Evolutionary conservation across 148 eudicot species (phyloP).

Genomic region (Nyssa sinensis): DNA sequence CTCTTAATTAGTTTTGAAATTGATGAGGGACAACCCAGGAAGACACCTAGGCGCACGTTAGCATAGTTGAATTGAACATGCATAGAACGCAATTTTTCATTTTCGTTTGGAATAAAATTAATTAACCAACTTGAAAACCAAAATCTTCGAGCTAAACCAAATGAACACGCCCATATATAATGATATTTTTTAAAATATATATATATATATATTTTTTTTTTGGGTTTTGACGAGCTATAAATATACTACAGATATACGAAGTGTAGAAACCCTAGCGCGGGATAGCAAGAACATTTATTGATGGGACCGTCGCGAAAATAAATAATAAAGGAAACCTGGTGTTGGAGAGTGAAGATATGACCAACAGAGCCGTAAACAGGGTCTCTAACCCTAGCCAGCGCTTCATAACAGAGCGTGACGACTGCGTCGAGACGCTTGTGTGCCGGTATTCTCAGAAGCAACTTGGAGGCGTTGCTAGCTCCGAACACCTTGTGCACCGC

Average conservation of each 20-base stretch:
- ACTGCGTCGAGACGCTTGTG: slow-evolving; percentile 72
- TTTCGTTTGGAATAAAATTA: neutral
- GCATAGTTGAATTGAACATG: neutral
- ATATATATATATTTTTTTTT: no score
- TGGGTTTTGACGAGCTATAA: no score
- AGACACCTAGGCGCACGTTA: neutral
- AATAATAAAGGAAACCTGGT: slow-evolving; percentile 76
- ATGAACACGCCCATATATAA: no score
- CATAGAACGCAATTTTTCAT: neutral
- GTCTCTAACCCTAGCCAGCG: slow-evolving; percentile 77
- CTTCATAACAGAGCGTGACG: slow-evolving; percentile 73
- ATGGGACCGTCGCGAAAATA: neutral
- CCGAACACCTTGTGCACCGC: slow-evolving; percentile 79
- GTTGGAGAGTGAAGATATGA: slow-evolving; percentile 72
- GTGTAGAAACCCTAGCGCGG: no score
- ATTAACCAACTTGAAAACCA: neutral
- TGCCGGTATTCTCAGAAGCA: slow-evolving; percentile 53
- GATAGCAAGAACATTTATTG: neutral
- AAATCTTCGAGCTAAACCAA: neutral
- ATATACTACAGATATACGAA: no score
- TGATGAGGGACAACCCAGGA: no score
- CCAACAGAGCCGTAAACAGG: slow-evolving; percentile 81
- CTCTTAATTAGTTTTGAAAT: no score
- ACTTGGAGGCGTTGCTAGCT: slow-evolving; percentile 71
- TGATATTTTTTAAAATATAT: no score